phyloP scores from a whole-genome alignment of 805 yeast species.

The Kuraishia cidri region DNA sequence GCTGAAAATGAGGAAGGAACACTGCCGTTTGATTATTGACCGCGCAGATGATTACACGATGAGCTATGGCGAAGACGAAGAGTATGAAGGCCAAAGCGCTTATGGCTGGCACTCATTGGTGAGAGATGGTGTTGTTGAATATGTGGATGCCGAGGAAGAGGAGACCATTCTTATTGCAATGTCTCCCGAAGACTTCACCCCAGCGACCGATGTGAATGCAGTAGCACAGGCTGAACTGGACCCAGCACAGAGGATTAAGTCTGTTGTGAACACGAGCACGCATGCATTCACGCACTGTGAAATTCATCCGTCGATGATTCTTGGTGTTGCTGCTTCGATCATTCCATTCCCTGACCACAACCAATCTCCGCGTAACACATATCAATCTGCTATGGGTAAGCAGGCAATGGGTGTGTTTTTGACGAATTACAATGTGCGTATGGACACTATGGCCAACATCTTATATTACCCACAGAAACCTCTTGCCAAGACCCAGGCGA shows the following conservation, averaged over 20 bases:
- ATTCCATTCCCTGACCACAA: conserved; percentile 99
- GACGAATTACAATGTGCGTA: conserved; percentile 91
- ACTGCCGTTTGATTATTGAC: conserved; percentile 60
- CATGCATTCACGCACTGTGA: conserved; percentile 97
- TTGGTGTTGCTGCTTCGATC: conserved; percentile 97
- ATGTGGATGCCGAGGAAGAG: conserved; percentile 98
- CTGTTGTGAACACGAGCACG: conserved; percentile 34
- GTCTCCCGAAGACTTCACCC: conserved; percentile 94
- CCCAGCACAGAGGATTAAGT: conserved; percentile 81
- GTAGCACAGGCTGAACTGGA: conserved; percentile 35
- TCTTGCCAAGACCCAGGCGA: conserved; percentile 92
- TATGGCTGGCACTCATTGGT: conserved; percentile 85
- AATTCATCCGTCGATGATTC: conserved; percentile 97
- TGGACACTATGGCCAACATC: conserved; percentile 99
- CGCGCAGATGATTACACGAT: conserved; percentile 39
- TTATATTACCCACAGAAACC: conserved; percentile 98
- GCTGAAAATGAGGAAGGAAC: conserved; percentile 76
- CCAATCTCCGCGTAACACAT: conserved; percentile 98
- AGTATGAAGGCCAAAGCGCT: conserved; percentile 25
- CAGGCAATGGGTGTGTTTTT: conserved; percentile 99
- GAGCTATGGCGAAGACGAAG: conserved; percentile 35
- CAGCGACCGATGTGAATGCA: conserved; percentile 30
- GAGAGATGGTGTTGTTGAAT: conserved; percentile 84
- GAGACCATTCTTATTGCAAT: conserved; percentile 97
- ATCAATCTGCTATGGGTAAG: conserved; percentile 99